Base-by-base conservation (phyloP, 208 protist genomes). In the Acanthamoeba culbertsoni region DNA sequence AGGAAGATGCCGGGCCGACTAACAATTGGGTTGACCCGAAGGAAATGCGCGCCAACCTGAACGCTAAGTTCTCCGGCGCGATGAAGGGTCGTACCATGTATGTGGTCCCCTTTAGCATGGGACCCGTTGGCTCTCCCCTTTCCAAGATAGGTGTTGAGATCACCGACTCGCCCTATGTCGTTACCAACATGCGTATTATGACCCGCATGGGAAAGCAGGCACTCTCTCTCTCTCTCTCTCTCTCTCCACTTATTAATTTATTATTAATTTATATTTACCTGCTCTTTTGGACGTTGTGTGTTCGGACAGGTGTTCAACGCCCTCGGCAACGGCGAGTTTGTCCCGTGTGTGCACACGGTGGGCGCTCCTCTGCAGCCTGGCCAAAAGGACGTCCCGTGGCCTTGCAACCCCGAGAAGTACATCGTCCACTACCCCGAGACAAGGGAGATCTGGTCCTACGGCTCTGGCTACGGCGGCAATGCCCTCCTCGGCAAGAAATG, bases 401-500 rank as follows among this genome's bases (percentile, higher is more conserved):
- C 96, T 20, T 98, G 95, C 89, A 95, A 96, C 46, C 51, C 46
- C 10, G 86, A 86, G 8, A 96, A 96, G 62, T 93, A 94, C 33
- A 97, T 97, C 65, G 93, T 94, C 0, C 97, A 98, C 68, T 98
- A 96, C 73, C 97, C 97, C 71, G 96, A 97, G 48, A 89, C 59
- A 3, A 28, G 68, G 35, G 16, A 68, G 35, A 97, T 97, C 71
- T 95, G 91, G 46, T 97, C 95, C 3, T 97, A 91, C 93, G 97
- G 97, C 12, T 90, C 45, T 42, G 96, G 97, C 16, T 98, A 98
- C 65, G 97, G 97, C 90, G 97, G 97, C 35, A 98, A 98, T 77
- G 96, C 97, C 37, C 89, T 98, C 0, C 94, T 98, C 0, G 97
- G 97, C 46, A 98, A 98, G 94, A 98, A 98, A 91, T 98, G 97